Evolutionary conservation across 2,329 filamentous ascomycete genomes (phyloP).

Genomic region (Colletotrichum salicis): DNA sequence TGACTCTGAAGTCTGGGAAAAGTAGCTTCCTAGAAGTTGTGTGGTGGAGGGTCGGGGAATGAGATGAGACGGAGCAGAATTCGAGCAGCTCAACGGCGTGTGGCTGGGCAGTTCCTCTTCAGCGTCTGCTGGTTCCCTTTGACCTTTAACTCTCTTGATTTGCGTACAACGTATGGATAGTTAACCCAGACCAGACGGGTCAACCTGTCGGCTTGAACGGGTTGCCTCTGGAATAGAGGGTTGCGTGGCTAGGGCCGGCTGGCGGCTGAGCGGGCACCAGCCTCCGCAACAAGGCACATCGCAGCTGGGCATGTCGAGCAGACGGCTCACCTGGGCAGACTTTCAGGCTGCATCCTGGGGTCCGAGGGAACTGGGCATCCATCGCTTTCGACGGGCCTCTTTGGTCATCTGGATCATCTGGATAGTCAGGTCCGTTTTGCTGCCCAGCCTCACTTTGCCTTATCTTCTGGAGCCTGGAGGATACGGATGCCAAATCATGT

Average conservation of each 20-base stretch:
- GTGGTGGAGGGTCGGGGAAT: slow-evolving; percentile 2
- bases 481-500: neutral
- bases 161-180: neutral
- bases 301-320: slow-evolving; percentile 17
- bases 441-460: slow-evolving; percentile 10
- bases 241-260: slow-evolving; percentile 1
- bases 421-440: neutral
- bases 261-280: slow-evolving; percentile 27
- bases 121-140: neutral
- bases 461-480: neutral
- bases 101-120: neutral
- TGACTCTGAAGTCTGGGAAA: neutral
- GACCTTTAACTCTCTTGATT: neutral
- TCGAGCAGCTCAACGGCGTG: neutral
- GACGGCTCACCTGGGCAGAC: slow-evolving; percentile 16
- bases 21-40: neutral
- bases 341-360: slow-evolving; percentile 29
- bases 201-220: slow-evolving; percentile 9
- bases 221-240: slow-evolving; percentile 5
- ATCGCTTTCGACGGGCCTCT: slow-evolving; percentile 19
- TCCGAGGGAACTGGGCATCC: slow-evolving; percentile 22
- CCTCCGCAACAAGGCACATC: slow-evolving; percentile 29
- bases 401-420: slow-evolving; percentile 7
- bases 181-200: neutral
- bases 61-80: slow-evolving; percentile 15